Evolutionary conservation across 768 basidiomycete species (phyloP), one percentile per base, ranked within the genome.

Genomic region (Kockovaella imperatae): DNA sequence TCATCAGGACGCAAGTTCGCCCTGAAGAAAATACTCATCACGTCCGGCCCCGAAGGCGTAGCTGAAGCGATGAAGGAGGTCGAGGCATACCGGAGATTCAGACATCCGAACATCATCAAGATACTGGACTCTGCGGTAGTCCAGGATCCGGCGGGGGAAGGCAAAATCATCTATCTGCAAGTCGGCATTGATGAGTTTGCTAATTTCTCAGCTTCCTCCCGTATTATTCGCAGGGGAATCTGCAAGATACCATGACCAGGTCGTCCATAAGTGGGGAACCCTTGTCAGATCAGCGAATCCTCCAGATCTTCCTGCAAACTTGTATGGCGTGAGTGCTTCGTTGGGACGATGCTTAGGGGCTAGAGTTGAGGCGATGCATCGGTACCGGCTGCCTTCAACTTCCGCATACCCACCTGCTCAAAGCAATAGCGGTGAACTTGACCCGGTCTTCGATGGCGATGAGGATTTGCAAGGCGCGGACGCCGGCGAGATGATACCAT

Each of bases 91-190:
- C 77, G 89, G 64, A 79, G 93, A 50, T 97, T 97, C 77, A 90
- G 87, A 68, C 93, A 96, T 70, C 86, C 85, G 17, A 96, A 97
- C 70, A 96, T 97, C 62, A 99, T 99, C 68, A 85, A 85, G 30
- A 89, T 93, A 69, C 72, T 93, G 70, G 90, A 96, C 65, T 91
- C 90, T 13, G 87, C 90, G 1, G 87, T 93, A 3, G 83, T 91
- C 1, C 89, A 95, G 71, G 90, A 96, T 62, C 83, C 86, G 28
- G 83, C 85, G 50, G 90, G 87, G 13, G 89, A 90, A 40, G 89
- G 88, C 10, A 85, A 93, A 71, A 85, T 96, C 49, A 88, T 95
- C 25, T 96, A 95, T 70, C 81, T 97, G 45, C 67, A 34, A 52
- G 69, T 57, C 10, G 6, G 5, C 30, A 42, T n/a, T 26, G 30